These are phyloP conservation scores for Malassezia restricta DNA, from an alignment of 1,284 basidiomycete species.

Conservation along the genomic window DNA sequence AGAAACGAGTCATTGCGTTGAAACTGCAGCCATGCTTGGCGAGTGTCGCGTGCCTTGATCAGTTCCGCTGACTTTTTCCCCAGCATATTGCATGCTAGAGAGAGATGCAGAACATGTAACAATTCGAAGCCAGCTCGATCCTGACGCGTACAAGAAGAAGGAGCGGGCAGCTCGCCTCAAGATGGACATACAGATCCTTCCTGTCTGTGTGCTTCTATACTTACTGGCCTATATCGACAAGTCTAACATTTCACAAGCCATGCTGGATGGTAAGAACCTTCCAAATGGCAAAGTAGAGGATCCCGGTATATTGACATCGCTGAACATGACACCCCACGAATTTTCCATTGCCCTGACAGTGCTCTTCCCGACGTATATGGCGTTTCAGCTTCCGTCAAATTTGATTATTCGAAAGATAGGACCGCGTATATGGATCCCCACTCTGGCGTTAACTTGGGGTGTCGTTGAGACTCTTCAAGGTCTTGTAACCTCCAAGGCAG, in stretches of 20 bases:
- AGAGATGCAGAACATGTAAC: background rate
- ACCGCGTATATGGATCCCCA: conserved; percentile 30
- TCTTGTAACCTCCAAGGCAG: conserved; percentile 23
- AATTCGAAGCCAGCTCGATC: background rate
- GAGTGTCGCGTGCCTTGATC: too few relatives aligned
- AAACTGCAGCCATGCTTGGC: too few relatives aligned
- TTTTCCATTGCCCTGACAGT: conserved; percentile 18
- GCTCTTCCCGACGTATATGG: conserved; percentile 41
- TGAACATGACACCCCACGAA: conserved; percentile 1
- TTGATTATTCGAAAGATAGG: conserved; percentile 33
- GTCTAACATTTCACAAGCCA: conserved; percentile 32
- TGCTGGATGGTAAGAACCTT: conserved; percentile 17
- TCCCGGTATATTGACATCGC: conserved; percentile 3
- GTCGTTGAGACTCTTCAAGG: conserved; percentile 32
- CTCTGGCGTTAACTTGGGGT: conserved; percentile 29
- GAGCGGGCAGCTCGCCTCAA: conserved; percentile 20
- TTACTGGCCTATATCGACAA: conserved; percentile 26
- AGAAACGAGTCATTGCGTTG: too few relatives aligned
- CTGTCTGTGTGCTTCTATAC: conserved; percentile 27
- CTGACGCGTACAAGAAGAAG: conserved; percentile 17
- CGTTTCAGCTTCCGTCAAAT: conserved; percentile 35
- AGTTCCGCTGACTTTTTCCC: too few relatives aligned
- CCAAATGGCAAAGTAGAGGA: background rate
- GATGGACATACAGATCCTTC: conserved; percentile 33
- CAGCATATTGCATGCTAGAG: too few relatives aligned